Evolutionary conservation across 148 eudicot species (phyloP).

Genomic region (Camellia japonica): DNA sequence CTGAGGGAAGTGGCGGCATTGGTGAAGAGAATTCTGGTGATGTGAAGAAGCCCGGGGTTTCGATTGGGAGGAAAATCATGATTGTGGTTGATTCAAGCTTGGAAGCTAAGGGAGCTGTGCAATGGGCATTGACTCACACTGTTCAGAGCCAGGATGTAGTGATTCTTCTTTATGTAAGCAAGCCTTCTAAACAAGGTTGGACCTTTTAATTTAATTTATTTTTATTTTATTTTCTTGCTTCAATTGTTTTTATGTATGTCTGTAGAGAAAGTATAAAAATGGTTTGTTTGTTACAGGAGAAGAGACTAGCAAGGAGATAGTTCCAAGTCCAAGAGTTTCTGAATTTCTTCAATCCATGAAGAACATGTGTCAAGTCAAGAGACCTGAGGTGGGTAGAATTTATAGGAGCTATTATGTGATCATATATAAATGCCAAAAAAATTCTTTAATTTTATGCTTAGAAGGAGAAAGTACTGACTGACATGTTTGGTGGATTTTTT

Average conservation of each 20-base stretch:
- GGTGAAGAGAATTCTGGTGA: slow-evolving; percentile 4
- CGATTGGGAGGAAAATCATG: slow-evolving; percentile 63
- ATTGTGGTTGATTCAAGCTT: slow-evolving; percentile 67
- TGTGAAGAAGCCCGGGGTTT: slow-evolving; percentile 17
- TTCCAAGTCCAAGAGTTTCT: slow-evolving; percentile 42
- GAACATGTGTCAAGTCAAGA: slow-evolving; percentile 51
- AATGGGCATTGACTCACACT: slow-evolving; percentile 81
- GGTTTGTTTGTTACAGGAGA: slow-evolving; percentile 30
- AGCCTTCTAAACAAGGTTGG: slow-evolving; percentile 50
- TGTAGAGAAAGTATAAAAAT: not conserved
- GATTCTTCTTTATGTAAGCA: slow-evolving; percentile 61
- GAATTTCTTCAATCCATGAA: slow-evolving; percentile 57
- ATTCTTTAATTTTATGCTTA: not conserved
- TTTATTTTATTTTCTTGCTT: too few relatives aligned
- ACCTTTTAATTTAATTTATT: not conserved
- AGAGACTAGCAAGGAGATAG: slow-evolving; percentile 36
- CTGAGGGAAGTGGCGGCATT: slow-evolving; percentile 9
- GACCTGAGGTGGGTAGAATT: slow-evolving; percentile 55
- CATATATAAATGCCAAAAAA: not conserved
- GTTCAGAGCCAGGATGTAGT: slow-evolving; percentile 59
- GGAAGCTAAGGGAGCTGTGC: slow-evolving; percentile 71
- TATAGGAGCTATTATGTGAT: not conserved
- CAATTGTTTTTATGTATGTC: not conserved
- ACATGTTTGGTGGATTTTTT: too few relatives aligned
- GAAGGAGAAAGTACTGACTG: too few relatives aligned